Evolutionary conservation across 2,329 filamentous ascomycete species (phyloP).

Genomic region (Monosporascus sp.): DNA sequence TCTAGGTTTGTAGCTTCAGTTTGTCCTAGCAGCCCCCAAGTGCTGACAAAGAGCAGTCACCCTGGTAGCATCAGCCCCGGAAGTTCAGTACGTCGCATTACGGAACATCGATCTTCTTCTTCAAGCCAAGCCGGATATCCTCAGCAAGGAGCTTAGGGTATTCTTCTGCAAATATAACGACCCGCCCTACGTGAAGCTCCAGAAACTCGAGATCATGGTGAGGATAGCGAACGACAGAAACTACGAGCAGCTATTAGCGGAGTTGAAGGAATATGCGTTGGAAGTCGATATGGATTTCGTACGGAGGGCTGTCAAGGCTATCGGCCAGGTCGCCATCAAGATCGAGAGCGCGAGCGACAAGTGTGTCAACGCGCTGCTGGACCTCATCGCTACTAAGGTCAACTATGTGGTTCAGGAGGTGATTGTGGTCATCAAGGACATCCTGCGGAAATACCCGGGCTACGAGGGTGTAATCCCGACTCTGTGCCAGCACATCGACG

Average conservation of each 20-base stretch:
- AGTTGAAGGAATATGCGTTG: slow-evolving; percentile 94
- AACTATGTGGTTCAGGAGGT: slow-evolving; percentile 99
- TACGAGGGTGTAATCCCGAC: slow-evolving; percentile 98
- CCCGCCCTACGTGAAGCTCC: slow-evolving; percentile 92
- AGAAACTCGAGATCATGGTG: slow-evolving; percentile 99
- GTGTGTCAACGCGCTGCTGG: slow-evolving; percentile 88
- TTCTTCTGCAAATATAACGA: slow-evolving; percentile 99
- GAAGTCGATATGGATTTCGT: slow-evolving; percentile 99
- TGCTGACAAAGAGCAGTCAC: slow-evolving; percentile 60
- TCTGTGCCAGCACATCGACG: slow-evolving; percentile 93
- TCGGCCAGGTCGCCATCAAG: slow-evolving; percentile 97
- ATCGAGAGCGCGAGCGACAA: slow-evolving; percentile 93
- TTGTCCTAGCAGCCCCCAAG: background rate
- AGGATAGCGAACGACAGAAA: slow-evolving; percentile 97
- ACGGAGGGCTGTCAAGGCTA: slow-evolving; percentile 86
- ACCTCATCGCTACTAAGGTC: slow-evolving; percentile 94
- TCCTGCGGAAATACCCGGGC: slow-evolving; percentile 93
- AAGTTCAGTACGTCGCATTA: slow-evolving; percentile 96
- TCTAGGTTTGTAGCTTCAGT: slow-evolving; percentile 55
- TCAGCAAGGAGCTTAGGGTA: slow-evolving; percentile 94
- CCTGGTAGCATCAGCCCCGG: slow-evolving; percentile 87
- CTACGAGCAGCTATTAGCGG: slow-evolving; percentile 87
- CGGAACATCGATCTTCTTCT: slow-evolving; percentile 94
- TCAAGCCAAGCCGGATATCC: slow-evolving; percentile 92
- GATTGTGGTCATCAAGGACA: slow-evolving; percentile 98